These are phyloP conservation scores for Curvularia lunata DNA, from an alignment of 2,329 filamentous ascomycete genomes.

Conservation along the genomic window DNA sequence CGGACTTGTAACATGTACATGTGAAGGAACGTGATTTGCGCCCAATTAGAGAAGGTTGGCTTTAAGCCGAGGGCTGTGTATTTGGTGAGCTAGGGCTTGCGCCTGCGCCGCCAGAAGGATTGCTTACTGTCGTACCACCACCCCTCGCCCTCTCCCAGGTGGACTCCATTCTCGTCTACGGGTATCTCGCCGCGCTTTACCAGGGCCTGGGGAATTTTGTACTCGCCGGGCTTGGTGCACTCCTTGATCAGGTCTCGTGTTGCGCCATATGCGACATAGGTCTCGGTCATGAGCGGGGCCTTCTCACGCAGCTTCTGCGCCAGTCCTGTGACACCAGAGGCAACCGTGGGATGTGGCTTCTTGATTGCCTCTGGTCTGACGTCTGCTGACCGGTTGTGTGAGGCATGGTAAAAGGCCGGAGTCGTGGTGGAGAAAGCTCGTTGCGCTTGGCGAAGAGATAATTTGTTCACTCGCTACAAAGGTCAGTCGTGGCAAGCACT, in stretches of 20 bases:
- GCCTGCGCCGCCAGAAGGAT: background rate
- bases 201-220: conserved; percentile 72
- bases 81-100: conserved; percentile 18
- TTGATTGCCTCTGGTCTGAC: conserved; percentile 26
- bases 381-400: conserved; percentile 25
- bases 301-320: conserved; percentile 42
- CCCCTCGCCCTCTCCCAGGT: conserved; percentile 75
- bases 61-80: conserved; percentile 73
- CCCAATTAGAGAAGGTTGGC: conserved; percentile 94
- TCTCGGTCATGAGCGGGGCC: conserved; percentile 55
- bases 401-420: conserved; percentile 32
- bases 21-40: conserved; percentile 94
- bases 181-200: conserved; percentile 71
- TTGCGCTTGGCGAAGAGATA: conserved; percentile 24
- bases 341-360: conserved; percentile 23
- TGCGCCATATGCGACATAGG: conserved; percentile 79
- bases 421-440: conserved; percentile 35
- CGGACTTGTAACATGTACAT: conserved; percentile 90
- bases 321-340: conserved; percentile 28
- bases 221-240: conserved; percentile 75
- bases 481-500: conserved; percentile 22
- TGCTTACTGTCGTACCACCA: conserved; percentile 82
- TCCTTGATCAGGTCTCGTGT: conserved; percentile 80
- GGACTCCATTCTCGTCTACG: conserved; percentile 78
- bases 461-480: conserved; percentile 30